A percentile compares a stretch with the other conserved stretches of the same genome.
phyloP scores from a whole-genome alignment of 148 eudicot genomes.

The Fallopia convolvulus region DNA sequence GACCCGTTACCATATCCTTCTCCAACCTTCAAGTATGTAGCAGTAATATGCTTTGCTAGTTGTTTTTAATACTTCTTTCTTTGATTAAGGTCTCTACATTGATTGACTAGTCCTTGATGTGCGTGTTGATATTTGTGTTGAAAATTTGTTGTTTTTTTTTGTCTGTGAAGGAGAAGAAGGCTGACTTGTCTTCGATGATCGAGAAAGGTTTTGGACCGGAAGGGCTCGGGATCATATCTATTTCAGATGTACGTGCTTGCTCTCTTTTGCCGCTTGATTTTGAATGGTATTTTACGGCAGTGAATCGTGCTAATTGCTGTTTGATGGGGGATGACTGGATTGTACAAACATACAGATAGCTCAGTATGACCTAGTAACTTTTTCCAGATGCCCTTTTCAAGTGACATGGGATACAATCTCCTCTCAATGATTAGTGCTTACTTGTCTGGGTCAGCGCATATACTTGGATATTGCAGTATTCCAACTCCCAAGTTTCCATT shows the following conservation, averaged over 20 bases:
- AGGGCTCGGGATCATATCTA: constrained; percentile 76
- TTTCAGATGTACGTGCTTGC: constrained; percentile 49
- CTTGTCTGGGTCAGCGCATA: neutral
- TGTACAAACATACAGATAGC: neutral
- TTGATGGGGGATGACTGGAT: neutral
- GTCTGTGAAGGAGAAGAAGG: constrained; percentile 34
- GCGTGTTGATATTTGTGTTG: neutral
- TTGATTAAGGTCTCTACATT: neutral
- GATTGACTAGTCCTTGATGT: neutral
- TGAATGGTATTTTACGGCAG: neutral
- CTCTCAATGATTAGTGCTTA: neutral
- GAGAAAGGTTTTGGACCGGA: constrained; percentile 84
- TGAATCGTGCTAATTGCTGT: neutral
- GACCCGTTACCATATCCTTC: constrained; percentile 43
- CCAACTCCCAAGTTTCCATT: neutral
- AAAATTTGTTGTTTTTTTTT: neutral
- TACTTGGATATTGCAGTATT: neutral
- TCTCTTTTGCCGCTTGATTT: neutral
- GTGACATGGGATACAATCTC: neutral
- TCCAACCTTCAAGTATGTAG: constrained; percentile 36
- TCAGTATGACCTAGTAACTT: neutral
- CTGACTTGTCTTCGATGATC: constrained; percentile 59
- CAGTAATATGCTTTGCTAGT: neutral
- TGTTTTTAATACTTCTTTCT: neutral
- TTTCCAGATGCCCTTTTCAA: neutral